Base-by-base conservation (phyloP, 768 basidiomycete genomes). In the Pleurotus pulmonarius region DNA sequence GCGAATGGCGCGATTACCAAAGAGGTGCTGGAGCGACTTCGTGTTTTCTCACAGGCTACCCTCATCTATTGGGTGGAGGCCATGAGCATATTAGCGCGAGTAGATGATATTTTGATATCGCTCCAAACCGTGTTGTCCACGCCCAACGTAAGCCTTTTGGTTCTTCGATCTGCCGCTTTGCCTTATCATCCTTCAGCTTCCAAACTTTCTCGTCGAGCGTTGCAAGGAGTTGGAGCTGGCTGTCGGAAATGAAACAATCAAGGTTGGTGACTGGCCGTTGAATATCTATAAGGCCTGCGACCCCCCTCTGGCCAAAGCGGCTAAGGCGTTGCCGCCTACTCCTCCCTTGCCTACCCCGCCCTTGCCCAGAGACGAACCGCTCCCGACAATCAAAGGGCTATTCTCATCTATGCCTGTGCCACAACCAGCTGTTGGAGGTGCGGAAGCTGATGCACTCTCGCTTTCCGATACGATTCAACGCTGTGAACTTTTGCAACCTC, bases 61-160 rank as follows among this genome's bases (percentile, higher is more conserved):
- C 13, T 59, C 26, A 41, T 59, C 29, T 39, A 56, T 20, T 60
- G 59, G 59, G n/a, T 52, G 1, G 59, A 59, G 49, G 54, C 49
- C 2, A 49, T 39, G 46, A 59, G 55, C 49, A 38, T 56, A 16
- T 11, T 38, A 7, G 7, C 46, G 15, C 39, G 41, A 8, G 3
- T 58, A 25, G 39, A 52, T 20, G 51, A 53, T 13, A 39, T 41
- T n/a, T 38, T 22, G n/a, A n/a, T 20, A 13, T 8, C 26, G 7
- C 24, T 53, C 16, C 20, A 53, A 22, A 39, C 18, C 13, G 34
- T 53, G 20, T 24, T 15, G 13, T 8, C 34, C 5, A 22, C 41
- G n/a, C 18, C 51, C 9, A 41, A 53, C 15, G 51, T 53, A 41
- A 53, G 37, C 29, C 49, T 34, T n/a, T 24, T 13, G 3, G n/a